Evolutionary conservation across 176 grass and related monocot genomes (phyloP).

Genomic region (Juncus effusus): DNA sequence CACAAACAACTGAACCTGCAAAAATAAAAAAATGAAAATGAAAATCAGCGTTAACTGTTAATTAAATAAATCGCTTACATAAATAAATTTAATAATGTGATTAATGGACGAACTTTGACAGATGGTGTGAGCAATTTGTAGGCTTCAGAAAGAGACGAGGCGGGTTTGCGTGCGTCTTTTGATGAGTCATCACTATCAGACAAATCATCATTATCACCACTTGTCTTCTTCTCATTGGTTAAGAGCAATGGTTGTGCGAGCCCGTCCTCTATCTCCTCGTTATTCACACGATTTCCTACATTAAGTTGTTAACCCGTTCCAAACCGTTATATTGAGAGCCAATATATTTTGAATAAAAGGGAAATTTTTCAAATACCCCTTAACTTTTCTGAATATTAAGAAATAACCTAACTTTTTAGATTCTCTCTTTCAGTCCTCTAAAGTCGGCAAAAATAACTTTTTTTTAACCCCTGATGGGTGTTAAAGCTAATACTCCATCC

Average conservation of each 20-base stretch:
- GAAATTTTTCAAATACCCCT: too few species aligned
- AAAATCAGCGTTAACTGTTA: too few species aligned
- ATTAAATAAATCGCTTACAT: too few species aligned
- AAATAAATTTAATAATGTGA: too few species aligned
- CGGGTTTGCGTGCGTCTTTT: constrained; percentile 9
- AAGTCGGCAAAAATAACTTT: too few species aligned
- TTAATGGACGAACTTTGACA: constrained; percentile 16
- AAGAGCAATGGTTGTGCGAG: constrained; percentile 17
- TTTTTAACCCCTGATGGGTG: too few species aligned
- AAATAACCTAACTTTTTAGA: too few species aligned
- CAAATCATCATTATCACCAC: not conserved
- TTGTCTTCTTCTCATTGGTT: not conserved
- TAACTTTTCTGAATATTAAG: too few species aligned
- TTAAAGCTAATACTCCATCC: too few species aligned
- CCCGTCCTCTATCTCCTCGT: constrained; percentile 16
- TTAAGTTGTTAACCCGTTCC: not conserved
- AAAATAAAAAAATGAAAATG: not conserved
- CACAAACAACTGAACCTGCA: constrained; percentile 45
- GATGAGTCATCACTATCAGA: not conserved
- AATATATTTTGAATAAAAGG: too few species aligned
- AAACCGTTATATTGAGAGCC: not conserved
- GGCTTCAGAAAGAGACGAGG: constrained; percentile 37
- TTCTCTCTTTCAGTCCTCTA: too few species aligned
- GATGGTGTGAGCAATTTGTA: constrained; percentile 49
- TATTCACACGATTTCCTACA: not conserved